Evolutionary conservation across 2,329 filamentous ascomycete species (phyloP).

Genomic region (Arthroderma uncinatum): DNA sequence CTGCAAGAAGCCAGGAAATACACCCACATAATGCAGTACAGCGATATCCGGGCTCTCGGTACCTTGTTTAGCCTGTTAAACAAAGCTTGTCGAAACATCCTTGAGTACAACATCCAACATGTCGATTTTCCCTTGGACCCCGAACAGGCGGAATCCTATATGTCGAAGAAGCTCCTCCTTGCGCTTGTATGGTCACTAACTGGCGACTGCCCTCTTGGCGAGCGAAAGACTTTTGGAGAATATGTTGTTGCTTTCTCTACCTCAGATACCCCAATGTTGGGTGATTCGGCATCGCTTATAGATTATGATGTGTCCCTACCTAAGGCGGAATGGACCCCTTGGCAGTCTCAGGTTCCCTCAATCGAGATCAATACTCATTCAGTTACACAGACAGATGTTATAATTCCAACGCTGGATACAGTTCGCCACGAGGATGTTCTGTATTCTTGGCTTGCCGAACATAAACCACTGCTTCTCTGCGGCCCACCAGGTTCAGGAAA

Average conservation of each 20-base stretch:
- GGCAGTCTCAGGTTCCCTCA: conserved; percentile 87
- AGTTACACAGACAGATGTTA: conserved; percentile 92
- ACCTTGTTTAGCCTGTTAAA: conserved; percentile 93
- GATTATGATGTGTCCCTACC: conserved; percentile 89
- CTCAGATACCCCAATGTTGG: conserved; percentile 71
- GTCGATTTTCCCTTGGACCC: conserved; percentile 84
- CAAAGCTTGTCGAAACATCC: conserved; percentile 79
- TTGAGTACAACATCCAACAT: conserved; percentile 94
- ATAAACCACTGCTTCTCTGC: conserved; percentile 92
- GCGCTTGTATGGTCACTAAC: conserved; percentile 92
- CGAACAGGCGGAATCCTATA: conserved; percentile 78
- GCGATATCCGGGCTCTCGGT: conserved; percentile 74
- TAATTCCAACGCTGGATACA: conserved; percentile 95
- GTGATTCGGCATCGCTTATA: conserved; percentile 73
- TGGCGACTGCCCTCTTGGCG: conserved; percentile 78
- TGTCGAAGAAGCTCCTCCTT: conserved; percentile 87
- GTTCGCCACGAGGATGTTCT: conserved; percentile 97
- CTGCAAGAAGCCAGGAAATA: conserved; percentile 65
- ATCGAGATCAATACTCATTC: conserved; percentile 98
- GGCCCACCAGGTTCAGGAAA: conserved; percentile 97
- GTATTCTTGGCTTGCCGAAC: conserved; percentile 97
- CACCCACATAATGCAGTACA: conserved; percentile 98
- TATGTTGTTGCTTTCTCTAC: conserved; percentile 70
- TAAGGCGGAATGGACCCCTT: conserved; percentile 76
- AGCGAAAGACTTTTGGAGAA: conserved; percentile 84